Percentiles rank a stretch among this genome's conserved stretches.
Evolutionary conservation across 257 asterid genomes (phyloP).

Genomic region (Solanum dulcamara): DNA sequence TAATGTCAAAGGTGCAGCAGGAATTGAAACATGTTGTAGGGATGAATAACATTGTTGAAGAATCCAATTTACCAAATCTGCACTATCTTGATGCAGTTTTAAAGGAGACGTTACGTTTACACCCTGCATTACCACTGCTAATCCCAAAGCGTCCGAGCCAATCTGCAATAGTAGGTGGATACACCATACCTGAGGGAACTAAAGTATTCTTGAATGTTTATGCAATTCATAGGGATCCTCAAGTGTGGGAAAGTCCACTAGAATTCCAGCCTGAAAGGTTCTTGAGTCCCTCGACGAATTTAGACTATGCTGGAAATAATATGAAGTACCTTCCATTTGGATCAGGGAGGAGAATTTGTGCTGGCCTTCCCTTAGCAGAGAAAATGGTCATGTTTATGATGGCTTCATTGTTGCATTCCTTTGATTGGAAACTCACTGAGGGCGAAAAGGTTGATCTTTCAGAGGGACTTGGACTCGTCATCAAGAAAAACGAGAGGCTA

Average conservation of each 20-base stretch:
- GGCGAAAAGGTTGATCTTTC: conserved; percentile 13
- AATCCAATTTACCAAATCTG: conserved; percentile 21
- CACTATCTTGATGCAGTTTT: conserved; percentile 21
- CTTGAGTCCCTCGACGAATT: neutral
- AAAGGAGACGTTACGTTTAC: conserved; percentile 30
- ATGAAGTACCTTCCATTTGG: conserved; percentile 31
- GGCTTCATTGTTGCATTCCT: conserved; percentile 31
- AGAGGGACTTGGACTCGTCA: conserved; percentile 20
- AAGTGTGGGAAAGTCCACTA: conserved; percentile 28
- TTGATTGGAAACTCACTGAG: conserved; percentile 24
- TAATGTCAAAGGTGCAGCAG: conserved; percentile 15
- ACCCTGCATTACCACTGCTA: conserved; percentile 23
- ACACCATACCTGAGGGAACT: conserved; percentile 25
- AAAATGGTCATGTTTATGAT: conserved; percentile 16
- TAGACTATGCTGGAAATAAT: conserved; percentile 23
- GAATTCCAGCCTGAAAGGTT: conserved; percentile 41
- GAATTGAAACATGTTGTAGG: conserved; percentile 28
- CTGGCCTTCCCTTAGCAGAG: conserved; percentile 29
- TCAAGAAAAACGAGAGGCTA: conserved; percentile 15
- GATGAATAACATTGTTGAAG: conserved; percentile 21
- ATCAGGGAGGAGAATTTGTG: conserved; percentile 33
- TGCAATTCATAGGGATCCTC: conserved; percentile 25
- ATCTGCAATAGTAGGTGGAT: conserved; percentile 11
- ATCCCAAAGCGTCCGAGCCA: conserved; percentile 19
- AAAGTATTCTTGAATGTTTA: conserved; percentile 17